Conservation (phyloP, 352 stramenopile species). For the Globisporangium megalacanthum region DNA sequence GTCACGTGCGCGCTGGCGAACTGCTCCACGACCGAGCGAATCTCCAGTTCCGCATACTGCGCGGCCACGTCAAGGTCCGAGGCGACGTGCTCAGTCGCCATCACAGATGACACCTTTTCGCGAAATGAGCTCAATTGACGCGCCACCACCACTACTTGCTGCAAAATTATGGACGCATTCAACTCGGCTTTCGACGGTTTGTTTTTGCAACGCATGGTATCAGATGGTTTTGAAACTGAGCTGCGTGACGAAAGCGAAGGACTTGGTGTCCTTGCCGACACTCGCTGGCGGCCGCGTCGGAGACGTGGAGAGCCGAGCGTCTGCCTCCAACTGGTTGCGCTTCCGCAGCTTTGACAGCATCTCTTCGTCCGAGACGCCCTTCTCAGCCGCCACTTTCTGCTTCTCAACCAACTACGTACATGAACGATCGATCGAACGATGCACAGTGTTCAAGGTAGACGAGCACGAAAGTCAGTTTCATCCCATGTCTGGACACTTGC, state of each 20-base stretch:
- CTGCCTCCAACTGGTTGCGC: constrained; percentile 61
- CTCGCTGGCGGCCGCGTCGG: constrained; percentile 33
- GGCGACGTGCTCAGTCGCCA: background rate
- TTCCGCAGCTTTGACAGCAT: constrained; percentile 76
- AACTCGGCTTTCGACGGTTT: too few relatives aligned
- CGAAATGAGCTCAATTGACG: too few relatives aligned
- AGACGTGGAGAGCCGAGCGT: constrained; percentile 64
- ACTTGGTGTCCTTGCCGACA: constrained; percentile 30
- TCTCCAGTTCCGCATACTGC: constrained; percentile 46
- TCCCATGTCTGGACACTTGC: background rate
- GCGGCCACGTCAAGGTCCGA: constrained; percentile 51
- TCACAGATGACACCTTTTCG: too few relatives aligned
- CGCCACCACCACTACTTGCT: too few relatives aligned
- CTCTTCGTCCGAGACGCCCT: constrained; percentile 80
- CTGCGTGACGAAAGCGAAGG: constrained; percentile 67
- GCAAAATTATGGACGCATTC: background rate
- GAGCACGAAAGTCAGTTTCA: too few relatives aligned
- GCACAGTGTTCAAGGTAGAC: background rate
- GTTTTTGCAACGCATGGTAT: background rate
- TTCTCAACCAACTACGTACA: constrained; percentile 53
- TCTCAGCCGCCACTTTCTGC: constrained; percentile 68
- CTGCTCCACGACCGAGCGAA: constrained; percentile 37
- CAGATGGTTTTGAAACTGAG: constrained; percentile 65
- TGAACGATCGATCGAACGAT: constrained; percentile 1
- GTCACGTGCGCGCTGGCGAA: constrained; percentile 27